Evolutionary conservation across 768 basidiomycete species (phyloP), one percentile per base, ranked within the genome.

Genomic region (Russula foetens): DNA sequence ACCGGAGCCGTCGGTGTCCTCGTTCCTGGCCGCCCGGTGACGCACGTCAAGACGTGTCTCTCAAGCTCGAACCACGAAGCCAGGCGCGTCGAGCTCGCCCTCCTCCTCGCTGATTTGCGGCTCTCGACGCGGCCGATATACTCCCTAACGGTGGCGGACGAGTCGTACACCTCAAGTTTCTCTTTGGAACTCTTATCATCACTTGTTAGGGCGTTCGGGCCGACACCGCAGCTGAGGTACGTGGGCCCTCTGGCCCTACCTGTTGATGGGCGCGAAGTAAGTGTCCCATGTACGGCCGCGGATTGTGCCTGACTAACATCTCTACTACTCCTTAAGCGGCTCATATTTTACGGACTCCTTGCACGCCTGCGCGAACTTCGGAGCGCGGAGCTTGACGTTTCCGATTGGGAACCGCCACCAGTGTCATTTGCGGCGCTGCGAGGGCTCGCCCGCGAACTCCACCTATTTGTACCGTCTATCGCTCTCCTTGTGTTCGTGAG

Each of bases 41-140:
- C 80, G 1, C 80, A 79, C 56, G 75, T 88, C 58, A 87, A 87
- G 71, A 85, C 85, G 7, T 86, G 85, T 67, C 84, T 87, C 69
- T 85, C 85, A 24, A 74, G 75, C 53, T 73, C 80, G n/a, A 75
- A 74, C 53, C 53, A 72, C 1, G 67, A 64, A 5, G 81, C 79
- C 46, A 85, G 84, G 72, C 75, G 76, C 33, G 71, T 73, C 1
- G 86, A 88, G 68, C 71, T 85, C 72, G 64, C 67, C 0, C 63
- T 75, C 1, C 72, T 87, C 24, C 71, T 85, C 56, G 73, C 76
- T 4, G 78, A 75, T 48, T 68, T 86, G 46, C 72, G 67, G 50
- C 73, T 71, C 15, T 80, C 84, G 4, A 77, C 77, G 4, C 66
- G 65, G 23, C 65, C 78, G 17, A 67, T 85, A 41, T 75, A 71